These are phyloP conservation scores for Alternaria infectoria DNA, from an alignment of 2,329 filamentous ascomycete species.

Conservation along the genomic window DNA sequence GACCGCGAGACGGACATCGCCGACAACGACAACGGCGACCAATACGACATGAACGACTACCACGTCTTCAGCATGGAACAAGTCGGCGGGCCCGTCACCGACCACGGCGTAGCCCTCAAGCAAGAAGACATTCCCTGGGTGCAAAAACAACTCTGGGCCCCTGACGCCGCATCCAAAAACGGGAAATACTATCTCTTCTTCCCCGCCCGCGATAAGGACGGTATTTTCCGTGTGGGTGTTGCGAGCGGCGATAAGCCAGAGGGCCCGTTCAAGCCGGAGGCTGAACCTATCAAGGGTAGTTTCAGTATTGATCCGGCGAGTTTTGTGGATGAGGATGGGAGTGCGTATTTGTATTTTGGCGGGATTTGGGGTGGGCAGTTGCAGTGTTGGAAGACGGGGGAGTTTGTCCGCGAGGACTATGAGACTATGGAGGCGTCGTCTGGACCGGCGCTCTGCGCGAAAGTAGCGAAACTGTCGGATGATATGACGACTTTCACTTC, in stretches of 20 bases:
- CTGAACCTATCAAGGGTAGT: constrained; percentile 68
- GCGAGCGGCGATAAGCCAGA: constrained; percentile 68
- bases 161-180: constrained; percentile 72
- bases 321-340: constrained; percentile 73
- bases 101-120: constrained; percentile 74
- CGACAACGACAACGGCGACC: constrained; percentile 84
- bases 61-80: constrained; percentile 73
- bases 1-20: constrained; percentile 76
- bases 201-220: constrained; percentile 73
- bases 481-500: constrained; percentile 70
- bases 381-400: constrained; percentile 71
- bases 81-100: constrained; percentile 65
- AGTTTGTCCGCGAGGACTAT: constrained; percentile 59
- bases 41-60: constrained; percentile 86
- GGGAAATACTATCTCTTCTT: constrained; percentile 80
- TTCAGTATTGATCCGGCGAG: constrained; percentile 79
- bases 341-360: constrained; percentile 76
- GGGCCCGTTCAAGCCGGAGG: constrained; percentile 72
- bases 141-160: constrained; percentile 80
- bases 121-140: constrained; percentile 75
- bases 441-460: constrained; percentile 65
- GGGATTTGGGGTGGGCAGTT: constrained; percentile 83
- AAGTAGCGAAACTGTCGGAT: constrained; percentile 67
- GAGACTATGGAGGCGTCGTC: constrained; percentile 35
- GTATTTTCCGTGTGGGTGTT: constrained; percentile 77